Conservation (phyloP, 2,329 filamentous ascomycete species). For the Fusarium oligoseptatum region DNA sequence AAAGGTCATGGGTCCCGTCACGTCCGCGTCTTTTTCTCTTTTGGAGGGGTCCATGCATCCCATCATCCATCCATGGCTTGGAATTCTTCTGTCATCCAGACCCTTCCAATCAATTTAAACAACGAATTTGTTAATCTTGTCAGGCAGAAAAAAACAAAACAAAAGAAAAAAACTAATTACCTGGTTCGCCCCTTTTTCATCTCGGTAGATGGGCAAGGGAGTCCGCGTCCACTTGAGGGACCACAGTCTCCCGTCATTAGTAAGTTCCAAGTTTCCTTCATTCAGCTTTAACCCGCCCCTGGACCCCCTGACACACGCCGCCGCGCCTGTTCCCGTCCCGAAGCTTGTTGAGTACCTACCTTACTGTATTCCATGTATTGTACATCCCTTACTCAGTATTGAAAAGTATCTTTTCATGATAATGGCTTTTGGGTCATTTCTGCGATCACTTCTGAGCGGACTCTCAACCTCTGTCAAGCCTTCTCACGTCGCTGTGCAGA, state of each 20-base stretch:
- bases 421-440: conserved; percentile 29
- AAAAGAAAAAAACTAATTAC: not conserved
- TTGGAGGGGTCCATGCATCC: not conserved
- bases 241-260: not conserved
- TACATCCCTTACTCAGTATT: not conserved
- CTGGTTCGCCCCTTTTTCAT: not conserved
- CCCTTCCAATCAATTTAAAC: conserved; percentile 3
- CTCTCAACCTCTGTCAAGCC: conserved; percentile 2
- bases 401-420: not conserved
- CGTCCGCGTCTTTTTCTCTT: not conserved
- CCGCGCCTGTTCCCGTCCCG: not conserved
- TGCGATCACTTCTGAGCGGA: conserved; percentile 26
- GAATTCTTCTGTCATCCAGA: not conserved
- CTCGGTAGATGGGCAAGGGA: conserved; percentile 4
- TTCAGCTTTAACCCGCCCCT: not conserved
- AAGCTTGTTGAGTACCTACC: not conserved
- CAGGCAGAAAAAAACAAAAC: not conserved
- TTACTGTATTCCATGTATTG: not conserved
- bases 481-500: conserved; percentile 22
- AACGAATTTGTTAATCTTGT: not conserved
- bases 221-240: not conserved
- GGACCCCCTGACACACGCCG: not conserved
- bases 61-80: not conserved
- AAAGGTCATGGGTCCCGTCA: not conserved
- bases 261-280: not conserved